Percentiles rank a stretch among this genome's conserved stretches.
phyloP scores from a whole-genome alignment of 169 alveolate genomes.

The Eimeria praecox region DNA sequence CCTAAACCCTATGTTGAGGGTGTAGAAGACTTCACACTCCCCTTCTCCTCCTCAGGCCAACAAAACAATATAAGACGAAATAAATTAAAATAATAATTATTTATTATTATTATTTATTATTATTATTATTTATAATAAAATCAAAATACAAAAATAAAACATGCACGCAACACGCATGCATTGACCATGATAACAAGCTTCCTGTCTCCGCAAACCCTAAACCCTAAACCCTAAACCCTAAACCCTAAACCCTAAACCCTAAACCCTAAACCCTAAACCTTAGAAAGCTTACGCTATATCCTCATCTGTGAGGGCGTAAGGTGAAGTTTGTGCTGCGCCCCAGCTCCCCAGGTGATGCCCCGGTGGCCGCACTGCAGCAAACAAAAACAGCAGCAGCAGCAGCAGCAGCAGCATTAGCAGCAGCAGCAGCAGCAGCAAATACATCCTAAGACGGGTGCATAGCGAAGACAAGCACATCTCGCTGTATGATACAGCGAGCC shows the following conservation, averaged over 20 bases:
- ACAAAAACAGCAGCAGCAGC: constrained; percentile 69
- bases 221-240: too few species aligned
- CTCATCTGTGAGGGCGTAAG: constrained; percentile 68
- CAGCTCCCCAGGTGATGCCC: constrained; percentile 99
- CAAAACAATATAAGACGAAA: too few species aligned
- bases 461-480: too few species aligned
- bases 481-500: too few species aligned
- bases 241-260: too few species aligned
- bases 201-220: too few species aligned
- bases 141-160: too few species aligned
- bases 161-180: too few species aligned
- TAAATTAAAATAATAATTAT: too few species aligned
- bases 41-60: neutral
- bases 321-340: constrained; percentile 93
- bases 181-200: too few species aligned
- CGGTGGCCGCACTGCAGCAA: constrained; percentile 98
- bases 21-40: neutral
- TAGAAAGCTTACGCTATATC: constrained; percentile 67
- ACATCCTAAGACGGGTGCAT: neutral
- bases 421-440: neutral
- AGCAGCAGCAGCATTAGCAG: neutral
- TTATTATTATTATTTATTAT: too few species aligned
- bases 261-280: neutral
- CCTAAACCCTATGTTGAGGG: neutral
- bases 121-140: too few species aligned